Conservation (phyloP, 129 eudicot species). For the Flaveria robusta region DNA sequence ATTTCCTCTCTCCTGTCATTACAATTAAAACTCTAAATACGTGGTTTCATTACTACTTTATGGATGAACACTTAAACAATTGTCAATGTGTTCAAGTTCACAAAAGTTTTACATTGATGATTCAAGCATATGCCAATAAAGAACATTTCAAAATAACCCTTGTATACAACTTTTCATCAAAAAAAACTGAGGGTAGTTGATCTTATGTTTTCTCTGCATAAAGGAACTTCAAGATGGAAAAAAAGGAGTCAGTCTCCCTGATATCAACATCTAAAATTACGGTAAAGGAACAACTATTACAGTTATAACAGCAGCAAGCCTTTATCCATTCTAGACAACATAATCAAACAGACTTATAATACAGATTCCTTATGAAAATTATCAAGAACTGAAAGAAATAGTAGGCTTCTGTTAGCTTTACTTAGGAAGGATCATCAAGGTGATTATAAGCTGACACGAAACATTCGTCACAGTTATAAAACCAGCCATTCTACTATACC, state of each 20-base stretch:
- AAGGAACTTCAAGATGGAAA: not conserved
- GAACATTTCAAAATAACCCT: conserved; percentile 11
- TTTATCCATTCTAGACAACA: conserved; percentile 2
- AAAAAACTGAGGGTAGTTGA: not conserved
- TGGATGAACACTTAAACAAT: not conserved
- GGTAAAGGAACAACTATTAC: not conserved
- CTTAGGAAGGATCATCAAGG: conserved; percentile 7
- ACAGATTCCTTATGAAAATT: not conserved
- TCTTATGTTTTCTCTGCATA: not conserved
- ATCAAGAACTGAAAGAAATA: not conserved
- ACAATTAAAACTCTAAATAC: conserved; percentile 14
- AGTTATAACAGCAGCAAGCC: not conserved
- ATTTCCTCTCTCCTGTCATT: conserved; percentile 43
- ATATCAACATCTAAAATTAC: not conserved
- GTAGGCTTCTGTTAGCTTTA: not conserved
- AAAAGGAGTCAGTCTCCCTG: not conserved
- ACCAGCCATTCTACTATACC: conserved; percentile 5
- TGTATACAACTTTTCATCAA: not conserved
- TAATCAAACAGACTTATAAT: not conserved
- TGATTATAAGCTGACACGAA: not conserved
- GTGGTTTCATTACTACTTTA: conserved; percentile 9
- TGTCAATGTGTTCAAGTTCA: conserved; percentile 9
- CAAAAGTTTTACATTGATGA: not conserved
- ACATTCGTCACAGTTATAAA: not conserved
- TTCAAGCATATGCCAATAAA: conserved; percentile 12